Conservation (phyloP, 2,329 filamentous ascomycete genomes). For the Lasiodiplodia gonubiensis region DNA sequence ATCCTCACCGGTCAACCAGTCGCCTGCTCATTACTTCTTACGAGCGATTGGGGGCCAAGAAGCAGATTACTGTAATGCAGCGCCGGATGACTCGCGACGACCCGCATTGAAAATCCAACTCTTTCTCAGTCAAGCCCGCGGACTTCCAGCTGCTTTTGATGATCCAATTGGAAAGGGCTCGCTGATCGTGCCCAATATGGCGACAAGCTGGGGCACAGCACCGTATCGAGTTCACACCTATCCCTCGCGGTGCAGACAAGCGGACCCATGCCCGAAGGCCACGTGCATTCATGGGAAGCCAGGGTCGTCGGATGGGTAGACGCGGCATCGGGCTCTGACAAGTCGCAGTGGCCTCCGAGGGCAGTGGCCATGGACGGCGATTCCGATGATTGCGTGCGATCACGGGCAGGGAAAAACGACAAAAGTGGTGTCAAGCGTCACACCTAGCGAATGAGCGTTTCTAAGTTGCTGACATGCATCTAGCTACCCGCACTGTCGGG, state of each 20-base stretch:
- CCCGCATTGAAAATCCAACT: background rate
- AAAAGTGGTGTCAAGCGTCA: background rate
- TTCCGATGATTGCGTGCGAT: background rate
- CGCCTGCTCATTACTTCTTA: background rate
- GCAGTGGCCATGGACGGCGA: background rate
- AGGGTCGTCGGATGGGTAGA: background rate
- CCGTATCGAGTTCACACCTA: background rate
- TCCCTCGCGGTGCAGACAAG: too few relatives aligned
- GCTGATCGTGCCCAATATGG: constrained; percentile 1
- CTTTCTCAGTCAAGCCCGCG: background rate
- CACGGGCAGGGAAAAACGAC: background rate
- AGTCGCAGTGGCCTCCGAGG: background rate
- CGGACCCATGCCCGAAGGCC: background rate
- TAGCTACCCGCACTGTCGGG: background rate
- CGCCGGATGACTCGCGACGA: constrained; percentile 1
- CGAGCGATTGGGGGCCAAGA: background rate
- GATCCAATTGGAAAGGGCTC: background rate
- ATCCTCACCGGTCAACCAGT: background rate
- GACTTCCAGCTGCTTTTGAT: constrained; percentile 7
- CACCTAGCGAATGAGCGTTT: background rate
- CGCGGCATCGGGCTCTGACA: background rate
- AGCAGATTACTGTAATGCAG: background rate
- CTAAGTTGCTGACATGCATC: constrained; percentile 4
- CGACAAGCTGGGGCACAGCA: constrained; percentile 3
- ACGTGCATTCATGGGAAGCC: background rate